Percentiles rank a stretch among this genome's conserved stretches.
phyloP scores from a whole-genome alignment of 2,329 filamentous ascomycete genomes.

The Tothia fuscella region DNA sequence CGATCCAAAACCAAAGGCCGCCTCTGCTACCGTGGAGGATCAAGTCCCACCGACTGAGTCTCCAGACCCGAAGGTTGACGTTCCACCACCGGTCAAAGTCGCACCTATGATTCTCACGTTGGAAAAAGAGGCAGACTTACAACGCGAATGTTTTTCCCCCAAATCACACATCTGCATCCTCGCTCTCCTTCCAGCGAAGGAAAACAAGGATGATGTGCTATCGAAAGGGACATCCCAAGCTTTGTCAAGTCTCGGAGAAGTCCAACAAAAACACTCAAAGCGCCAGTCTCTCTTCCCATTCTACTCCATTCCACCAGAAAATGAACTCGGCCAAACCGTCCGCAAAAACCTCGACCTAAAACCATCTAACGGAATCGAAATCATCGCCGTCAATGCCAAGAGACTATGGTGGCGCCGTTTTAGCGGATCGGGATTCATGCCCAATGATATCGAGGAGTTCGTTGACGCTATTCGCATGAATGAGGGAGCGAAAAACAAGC shows the following conservation, averaged over 20 bases:
- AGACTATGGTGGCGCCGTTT: conserved; percentile 78
- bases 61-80: conserved; percentile 37
- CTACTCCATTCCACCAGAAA: conserved; percentile 56
- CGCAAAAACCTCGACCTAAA: conserved; percentile 50
- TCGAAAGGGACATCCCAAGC: conserved; percentile 25
- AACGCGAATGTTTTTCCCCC: conserved; percentile 57
- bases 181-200: conserved; percentile 50
- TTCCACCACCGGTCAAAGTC: conserved; percentile 37
- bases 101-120: conserved; percentile 54
- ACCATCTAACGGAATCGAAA: conserved; percentile 44
- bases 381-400: conserved; percentile 76
- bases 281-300: conserved; percentile 68
- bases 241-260: conserved; percentile 53
- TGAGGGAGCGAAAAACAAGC: conserved; percentile 65
- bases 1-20: neutral
- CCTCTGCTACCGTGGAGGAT: conserved; percentile 2
- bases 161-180: conserved; percentile 78
- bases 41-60: conserved; percentile 37
- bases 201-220: conserved; percentile 36
- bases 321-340: conserved; percentile 44
- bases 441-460: conserved; percentile 64
- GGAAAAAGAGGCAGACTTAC: conserved; percentile 50
- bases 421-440: conserved; percentile 43
- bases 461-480: conserved; percentile 85
- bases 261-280: conserved; percentile 63